Evolutionary conservation across 768 basidiomycete genomes (phyloP), one percentile per base, ranked within the genome.

Genomic region (Arthromyces matolae): DNA sequence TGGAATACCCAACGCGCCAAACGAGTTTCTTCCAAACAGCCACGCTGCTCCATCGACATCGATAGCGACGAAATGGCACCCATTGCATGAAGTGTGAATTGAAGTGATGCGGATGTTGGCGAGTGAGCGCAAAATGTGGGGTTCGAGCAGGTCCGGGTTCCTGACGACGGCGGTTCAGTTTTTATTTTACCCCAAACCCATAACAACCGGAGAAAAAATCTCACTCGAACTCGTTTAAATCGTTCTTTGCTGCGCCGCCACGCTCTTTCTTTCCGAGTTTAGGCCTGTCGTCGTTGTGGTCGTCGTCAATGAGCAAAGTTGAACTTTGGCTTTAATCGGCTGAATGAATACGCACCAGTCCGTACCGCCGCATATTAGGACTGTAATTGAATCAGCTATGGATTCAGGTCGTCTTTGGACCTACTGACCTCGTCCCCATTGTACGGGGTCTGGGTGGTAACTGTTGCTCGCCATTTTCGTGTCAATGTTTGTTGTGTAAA

Each of bases 81-180:
- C 80, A 8, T 71, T 77, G 56, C 87, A 89, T 2, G 87, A 86
- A 8, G 88, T 77, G 64, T 93, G 84, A 42, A 93, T 67, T 7
- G 86, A 87, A 18, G 72, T 67, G 8, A 77, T 73, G 61, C 84
- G 81, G 67, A 94, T 75, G 63, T 94, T 93, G 62, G 81, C 76
- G 25, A 97, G 72, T 0, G 92, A 89, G 48, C 95, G 88, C 14
- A 97, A 77, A 58, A 95, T 90, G 66, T 93, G 81, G 0, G 93
- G 93, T 65, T 89, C 82, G 44, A 85, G 76, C 3, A 97, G 79
- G 73, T 97, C 93, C 3, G 91, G 85, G 52, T 76, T 81, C 64
- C 76, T 79, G 59, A 39, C 34, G 13, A 9, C 16, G 34, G 19
- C 5, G 38, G 44, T 34, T 8, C 19, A 34, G 44, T 35, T 34